Evolutionary conservation across 345 rosid genomes (phyloP), one percentile per base, ranked within the genome.

Genomic region (Salix purpurea): DNA sequence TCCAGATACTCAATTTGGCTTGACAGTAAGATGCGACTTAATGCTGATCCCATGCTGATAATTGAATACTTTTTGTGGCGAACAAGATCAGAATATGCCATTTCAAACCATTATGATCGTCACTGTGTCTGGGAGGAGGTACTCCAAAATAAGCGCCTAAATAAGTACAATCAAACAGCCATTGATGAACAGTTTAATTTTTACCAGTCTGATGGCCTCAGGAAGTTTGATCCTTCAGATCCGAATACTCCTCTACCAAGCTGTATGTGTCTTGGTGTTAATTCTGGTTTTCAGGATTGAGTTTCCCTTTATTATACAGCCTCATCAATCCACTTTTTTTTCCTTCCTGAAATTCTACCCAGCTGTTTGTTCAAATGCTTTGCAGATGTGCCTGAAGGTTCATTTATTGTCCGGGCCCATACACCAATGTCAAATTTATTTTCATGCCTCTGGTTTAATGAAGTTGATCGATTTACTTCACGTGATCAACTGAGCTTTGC

Each of bases 81-180:
- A 84, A 84, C 82, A 37, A 88, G 77, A 73, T 88, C 98, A 78
- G 97, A 93, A 81, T 93, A 87, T 73, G 99, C 96, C 80, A 96
- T 96, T 81, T 96, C 99, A n/a, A 93, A 88, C 74, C 98, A 96
- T 80, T 96, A 96, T 79, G 97, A 89, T 69, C 90, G 99, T 23
- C 97, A 90, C 23, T 93, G 96, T 90, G 97, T 93, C 61, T 96
- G 97, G 96, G 98, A 96, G 72, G 98, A 96, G 86, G 97, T 93
- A 37, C 69, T 86, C 65, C 98, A 88, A 84, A 93, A 96, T 80
- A 96, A 93, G 80, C 85, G 86, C 67, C 84, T 93, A 14, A 88
- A 91, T 76, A 95, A 95, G 78, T 93, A 91, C 83, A 87, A 86
- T 85, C 94, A 85, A 77, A 84, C 85, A 0, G 91, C 89, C 54